Conservation (phyloP, 805 yeast genomes). For the Priceomyces fermenticarens region DNA sequence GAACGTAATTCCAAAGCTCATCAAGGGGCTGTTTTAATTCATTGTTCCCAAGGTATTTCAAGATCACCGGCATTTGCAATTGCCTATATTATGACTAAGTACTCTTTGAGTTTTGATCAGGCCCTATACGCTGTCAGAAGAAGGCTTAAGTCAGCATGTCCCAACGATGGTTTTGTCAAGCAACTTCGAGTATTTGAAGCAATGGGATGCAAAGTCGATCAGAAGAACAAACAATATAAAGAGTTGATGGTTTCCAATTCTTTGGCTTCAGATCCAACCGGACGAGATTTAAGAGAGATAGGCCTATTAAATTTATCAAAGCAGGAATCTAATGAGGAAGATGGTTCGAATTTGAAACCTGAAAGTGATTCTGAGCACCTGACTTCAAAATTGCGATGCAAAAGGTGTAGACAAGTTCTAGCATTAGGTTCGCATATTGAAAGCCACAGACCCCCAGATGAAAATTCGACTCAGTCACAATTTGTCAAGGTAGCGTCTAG, state of each 20-base stretch:
- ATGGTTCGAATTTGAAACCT: neutral
- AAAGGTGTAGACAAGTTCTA: slow-evolving; percentile 70
- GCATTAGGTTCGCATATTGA: slow-evolving; percentile 64
- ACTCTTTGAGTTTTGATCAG: slow-evolving; percentile 54
- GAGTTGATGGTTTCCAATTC: slow-evolving; percentile 23
- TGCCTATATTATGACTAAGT: slow-evolving; percentile 50
- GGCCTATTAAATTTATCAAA: slow-evolving; percentile 18
- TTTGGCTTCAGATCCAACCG: slow-evolving; percentile 39
- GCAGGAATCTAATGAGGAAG: slow-evolving; percentile 16
- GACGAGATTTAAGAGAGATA: slow-evolving; percentile 13
- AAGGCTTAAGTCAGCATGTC: slow-evolving; percentile 57
- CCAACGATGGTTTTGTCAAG: slow-evolving; percentile 70
- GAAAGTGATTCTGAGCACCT: neutral
- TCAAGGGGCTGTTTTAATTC: slow-evolving; percentile 45
- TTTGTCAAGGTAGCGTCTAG: slow-evolving; percentile 64
- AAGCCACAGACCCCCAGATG: slow-evolving; percentile 64
- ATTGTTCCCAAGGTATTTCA: slow-evolving; percentile 53
- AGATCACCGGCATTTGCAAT: slow-evolving; percentile 45
- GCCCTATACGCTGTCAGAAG: slow-evolving; percentile 76
- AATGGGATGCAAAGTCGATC: slow-evolving; percentile 26
- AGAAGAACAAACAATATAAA: slow-evolving; percentile 19
- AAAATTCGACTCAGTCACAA: slow-evolving; percentile 60
- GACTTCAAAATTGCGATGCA: slow-evolving; percentile 61
- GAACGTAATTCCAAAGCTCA: slow-evolving; percentile 23
- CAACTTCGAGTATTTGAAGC: slow-evolving; percentile 65